Evolutionary conservation across 257 asterid genomes (phyloP).

Genomic region (Solanum chaucha): DNA sequence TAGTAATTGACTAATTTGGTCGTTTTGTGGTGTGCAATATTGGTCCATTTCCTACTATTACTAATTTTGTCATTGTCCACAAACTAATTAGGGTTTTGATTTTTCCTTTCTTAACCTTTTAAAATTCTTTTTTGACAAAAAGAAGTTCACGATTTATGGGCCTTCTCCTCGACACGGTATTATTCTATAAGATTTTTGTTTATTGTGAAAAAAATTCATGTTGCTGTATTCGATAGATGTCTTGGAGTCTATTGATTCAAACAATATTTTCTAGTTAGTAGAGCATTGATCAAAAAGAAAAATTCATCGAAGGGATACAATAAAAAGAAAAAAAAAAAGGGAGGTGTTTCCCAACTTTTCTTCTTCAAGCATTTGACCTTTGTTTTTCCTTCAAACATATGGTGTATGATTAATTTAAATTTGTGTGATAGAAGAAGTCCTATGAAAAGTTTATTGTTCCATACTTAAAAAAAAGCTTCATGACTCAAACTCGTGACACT

Average conservation of each 20-base stretch:
- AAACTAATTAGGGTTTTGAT: background rate
- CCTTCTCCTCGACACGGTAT: background rate
- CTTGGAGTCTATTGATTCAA: background rate
- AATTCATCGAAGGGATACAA: background rate
- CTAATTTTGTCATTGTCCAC: background rate
- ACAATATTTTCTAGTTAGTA: too few relatives aligned
- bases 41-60: background rate
- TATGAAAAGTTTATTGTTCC: background rate
- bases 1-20: background rate
- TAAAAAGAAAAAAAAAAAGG: background rate
- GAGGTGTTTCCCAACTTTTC: background rate
- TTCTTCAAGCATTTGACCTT: background rate
- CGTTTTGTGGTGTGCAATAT: background rate
- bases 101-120: background rate
- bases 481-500: background rate
- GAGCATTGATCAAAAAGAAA: background rate
- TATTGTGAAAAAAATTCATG: background rate
- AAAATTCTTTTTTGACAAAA: background rate
- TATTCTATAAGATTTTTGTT: background rate
- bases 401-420: background rate
- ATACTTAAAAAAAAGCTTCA: background rate
- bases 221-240: fast-evolving
- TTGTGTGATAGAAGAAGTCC: background rate
- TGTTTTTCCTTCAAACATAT: background rate
- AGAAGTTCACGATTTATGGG: background rate